Percentiles rank a stretch among this genome's conserved stretches.
These are phyloP conservation scores for Boletus pseudo-olivaceus DNA, from an alignment of 768 basidiomycete species.

Conservation along the genomic window DNA sequence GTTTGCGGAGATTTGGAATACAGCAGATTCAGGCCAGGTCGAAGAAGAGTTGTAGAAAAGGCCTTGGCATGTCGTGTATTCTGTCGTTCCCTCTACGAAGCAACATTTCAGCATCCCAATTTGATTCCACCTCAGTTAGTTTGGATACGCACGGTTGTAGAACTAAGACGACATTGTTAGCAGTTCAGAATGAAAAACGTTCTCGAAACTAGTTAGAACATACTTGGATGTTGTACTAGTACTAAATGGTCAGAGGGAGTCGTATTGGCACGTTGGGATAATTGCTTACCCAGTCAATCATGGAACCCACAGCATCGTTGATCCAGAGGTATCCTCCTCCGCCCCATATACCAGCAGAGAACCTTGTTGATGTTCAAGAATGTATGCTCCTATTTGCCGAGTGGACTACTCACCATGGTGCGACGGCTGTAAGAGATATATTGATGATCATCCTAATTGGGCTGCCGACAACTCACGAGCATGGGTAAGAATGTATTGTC, in stretches of 20 bases:
- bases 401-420: conserved; percentile 1
- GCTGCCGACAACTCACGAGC: conserved; percentile 23
- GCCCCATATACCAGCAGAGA: not conserved
- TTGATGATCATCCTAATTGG: not conserved
- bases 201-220: not conserved
- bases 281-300: not conserved
- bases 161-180: not conserved
- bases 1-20: conserved; percentile 47
- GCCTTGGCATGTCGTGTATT: conserved; percentile 36
- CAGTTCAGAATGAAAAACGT: not conserved
- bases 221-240: not conserved
- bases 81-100: conserved; percentile 31
- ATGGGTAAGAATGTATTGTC: conserved; percentile 30
- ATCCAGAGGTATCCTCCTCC: not conserved
- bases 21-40: conserved; percentile 37
- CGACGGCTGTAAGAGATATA: not conserved
- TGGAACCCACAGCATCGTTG: not conserved
- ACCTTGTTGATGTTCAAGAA: not conserved
- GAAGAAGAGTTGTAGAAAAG: conserved; percentile 39
- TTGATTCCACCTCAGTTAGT: not conserved
- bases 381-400: not conserved
- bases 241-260: not conserved
- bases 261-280: not conserved
- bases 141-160: not conserved
- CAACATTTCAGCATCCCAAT: not conserved